These are phyloP conservation scores for Macrolepiota dolichaula DNA, from an alignment of 768 basidiomycete genomes.

Conservation along the genomic window DNA sequence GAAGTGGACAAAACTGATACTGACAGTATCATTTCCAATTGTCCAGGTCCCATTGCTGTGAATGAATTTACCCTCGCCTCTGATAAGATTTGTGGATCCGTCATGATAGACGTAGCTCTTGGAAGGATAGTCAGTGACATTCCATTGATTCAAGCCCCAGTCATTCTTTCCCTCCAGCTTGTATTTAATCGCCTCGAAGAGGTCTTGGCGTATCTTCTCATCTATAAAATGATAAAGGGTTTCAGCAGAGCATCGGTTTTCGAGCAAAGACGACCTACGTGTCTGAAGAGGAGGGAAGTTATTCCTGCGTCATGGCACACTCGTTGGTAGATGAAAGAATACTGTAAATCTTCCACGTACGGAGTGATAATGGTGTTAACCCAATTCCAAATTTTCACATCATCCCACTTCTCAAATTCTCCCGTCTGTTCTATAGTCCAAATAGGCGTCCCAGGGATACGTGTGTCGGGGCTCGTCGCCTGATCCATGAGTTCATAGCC, in stretches of 20 bases:
- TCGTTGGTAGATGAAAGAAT: not conserved
- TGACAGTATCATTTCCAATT: no score
- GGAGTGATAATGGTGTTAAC: not conserved
- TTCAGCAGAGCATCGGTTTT: not conserved
- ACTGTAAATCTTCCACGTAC: not conserved
- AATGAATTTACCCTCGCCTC: not conserved
- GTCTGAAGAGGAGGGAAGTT: not conserved
- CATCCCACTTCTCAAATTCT: not conserved
- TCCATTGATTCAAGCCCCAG: not conserved
- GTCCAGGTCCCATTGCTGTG: no score
- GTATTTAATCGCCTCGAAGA: not conserved
- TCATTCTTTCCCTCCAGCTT: not conserved
- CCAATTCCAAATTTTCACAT: not conserved
- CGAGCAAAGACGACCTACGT: not conserved
- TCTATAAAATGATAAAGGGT: not conserved
- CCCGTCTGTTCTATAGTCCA: not conserved
- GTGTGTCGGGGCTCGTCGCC: not conserved
- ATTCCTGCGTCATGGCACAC: not conserved
- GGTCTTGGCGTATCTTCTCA: not conserved
- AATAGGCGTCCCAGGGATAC: not conserved
- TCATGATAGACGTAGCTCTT: not conserved
- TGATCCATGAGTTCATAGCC: not conserved
- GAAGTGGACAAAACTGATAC: no score
- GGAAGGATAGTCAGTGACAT: not conserved
- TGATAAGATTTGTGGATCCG: not conserved